These are phyloP conservation scores for Venturia carpophila DNA, from an alignment of 2,329 filamentous ascomycete species.

Conservation along the genomic window DNA sequence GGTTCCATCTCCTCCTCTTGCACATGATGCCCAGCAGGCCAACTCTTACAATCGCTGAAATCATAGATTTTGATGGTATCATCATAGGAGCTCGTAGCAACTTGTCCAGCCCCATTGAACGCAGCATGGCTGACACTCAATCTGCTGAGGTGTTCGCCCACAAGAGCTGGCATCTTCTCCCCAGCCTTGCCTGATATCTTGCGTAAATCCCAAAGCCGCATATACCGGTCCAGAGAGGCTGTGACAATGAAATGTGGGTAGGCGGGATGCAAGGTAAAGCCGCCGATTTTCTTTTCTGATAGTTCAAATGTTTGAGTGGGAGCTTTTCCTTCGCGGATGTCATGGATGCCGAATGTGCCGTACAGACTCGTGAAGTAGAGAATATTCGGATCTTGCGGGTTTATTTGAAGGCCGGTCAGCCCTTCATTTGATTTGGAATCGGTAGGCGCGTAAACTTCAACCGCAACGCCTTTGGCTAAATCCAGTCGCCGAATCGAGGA, in stretches of 20 bases:
- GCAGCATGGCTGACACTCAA: constrained; percentile 88
- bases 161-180: constrained; percentile 53
- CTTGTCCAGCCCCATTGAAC: constrained; percentile 74
- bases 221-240: constrained; percentile 76
- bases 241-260: constrained; percentile 80
- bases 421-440: constrained; percentile 65
- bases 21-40: constrained; percentile 46
- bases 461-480: constrained; percentile 67
- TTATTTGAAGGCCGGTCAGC: constrained; percentile 77
- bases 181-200: constrained; percentile 62
- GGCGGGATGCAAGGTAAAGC: constrained; percentile 75
- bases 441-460: constrained; percentile 71
- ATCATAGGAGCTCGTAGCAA: constrained; percentile 91
- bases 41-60: constrained; percentile 43
- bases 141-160: constrained; percentile 75
- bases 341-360: constrained; percentile 72
- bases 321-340: constrained; percentile 56
- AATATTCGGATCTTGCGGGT: constrained; percentile 58
- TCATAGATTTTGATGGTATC: constrained; percentile 92
- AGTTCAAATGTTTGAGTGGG: constrained; percentile 60
- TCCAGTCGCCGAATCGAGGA: constrained; percentile 85
- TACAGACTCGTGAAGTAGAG: constrained; percentile 83
- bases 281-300: constrained; percentile 90
- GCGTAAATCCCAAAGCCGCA: constrained; percentile 89
- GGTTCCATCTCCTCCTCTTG: constrained; percentile 60